Evolutionary conservation across 306 rosid species (phyloP).

Genomic region (Begonia masoniana): DNA sequence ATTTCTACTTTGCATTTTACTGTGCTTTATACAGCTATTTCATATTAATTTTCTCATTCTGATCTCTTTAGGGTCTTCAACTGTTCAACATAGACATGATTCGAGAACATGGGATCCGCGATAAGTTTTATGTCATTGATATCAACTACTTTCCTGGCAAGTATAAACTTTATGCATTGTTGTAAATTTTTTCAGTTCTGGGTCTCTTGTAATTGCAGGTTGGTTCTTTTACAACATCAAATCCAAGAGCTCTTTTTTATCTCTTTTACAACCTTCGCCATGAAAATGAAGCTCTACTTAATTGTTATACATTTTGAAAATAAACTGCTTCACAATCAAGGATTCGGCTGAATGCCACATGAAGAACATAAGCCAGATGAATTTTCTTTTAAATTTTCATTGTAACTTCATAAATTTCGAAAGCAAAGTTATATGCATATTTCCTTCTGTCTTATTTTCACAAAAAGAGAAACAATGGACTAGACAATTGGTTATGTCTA

Average conservation of each 20-base stretch:
- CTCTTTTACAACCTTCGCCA: too few relatives aligned
- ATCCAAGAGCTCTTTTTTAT: background rate
- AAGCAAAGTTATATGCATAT: too few relatives aligned
- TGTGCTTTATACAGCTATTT: slow-evolving; percentile 1
- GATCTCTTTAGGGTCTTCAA: slow-evolving; percentile 51
- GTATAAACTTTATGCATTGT: slow-evolving; percentile 6
- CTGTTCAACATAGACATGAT: slow-evolving; percentile 82
- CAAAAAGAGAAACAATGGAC: too few relatives aligned
- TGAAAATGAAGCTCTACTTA: too few relatives aligned
- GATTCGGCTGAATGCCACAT: too few relatives aligned
- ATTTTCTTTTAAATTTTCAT: too few relatives aligned
- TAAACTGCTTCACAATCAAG: too few relatives aligned
- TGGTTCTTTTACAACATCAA: background rate
- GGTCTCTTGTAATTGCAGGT: background rate
- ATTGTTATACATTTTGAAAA: too few relatives aligned
- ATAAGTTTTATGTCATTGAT: slow-evolving; percentile 74
- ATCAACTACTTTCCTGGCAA: slow-evolving; percentile 89
- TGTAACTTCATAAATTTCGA: too few relatives aligned
- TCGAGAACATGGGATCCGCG: slow-evolving; percentile 59
- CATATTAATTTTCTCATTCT: background rate
- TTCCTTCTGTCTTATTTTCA: too few relatives aligned
- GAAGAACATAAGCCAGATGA: too few relatives aligned
- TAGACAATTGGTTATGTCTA: too few relatives aligned
- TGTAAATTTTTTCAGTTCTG: background rate
- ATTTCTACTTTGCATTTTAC: slow-evolving; percentile 1